Conservation (phyloP, 73 alveolate species). For the Paramecium sexaurelia region DNA sequence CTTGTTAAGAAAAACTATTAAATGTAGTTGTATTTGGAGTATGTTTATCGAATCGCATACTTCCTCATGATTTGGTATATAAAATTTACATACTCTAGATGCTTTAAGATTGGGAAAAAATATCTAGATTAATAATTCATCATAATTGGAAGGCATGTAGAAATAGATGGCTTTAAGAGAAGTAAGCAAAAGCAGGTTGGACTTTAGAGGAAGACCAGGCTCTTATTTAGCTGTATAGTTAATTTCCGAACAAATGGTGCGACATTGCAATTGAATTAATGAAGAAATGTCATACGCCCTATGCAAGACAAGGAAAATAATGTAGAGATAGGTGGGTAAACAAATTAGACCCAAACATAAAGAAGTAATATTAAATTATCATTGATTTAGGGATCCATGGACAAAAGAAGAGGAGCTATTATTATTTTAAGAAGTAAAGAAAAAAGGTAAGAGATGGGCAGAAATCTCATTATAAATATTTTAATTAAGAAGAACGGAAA, state of each 20-base stretch:
- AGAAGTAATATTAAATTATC: neutral
- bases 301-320: constrained; percentile 10
- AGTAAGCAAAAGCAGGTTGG: neutral
- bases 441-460: constrained; percentile 52
- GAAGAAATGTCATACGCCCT: constrained; percentile 21
- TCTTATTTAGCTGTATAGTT: neutral
- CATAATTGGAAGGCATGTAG: constrained; percentile 60
- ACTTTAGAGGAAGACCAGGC: constrained; percentile 32
- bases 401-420: constrained; percentile 20
- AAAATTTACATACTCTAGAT: neutral
- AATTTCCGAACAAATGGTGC: constrained; percentile 36
- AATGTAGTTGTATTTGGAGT: constrained; percentile 10
- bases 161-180: constrained; percentile 9
- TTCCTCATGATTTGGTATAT: constrained; percentile 18
- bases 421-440: constrained; percentile 8
- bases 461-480: constrained; percentile 6
- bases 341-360: constrained; percentile 46
- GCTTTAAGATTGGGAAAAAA: constrained; percentile 4
- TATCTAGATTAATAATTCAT: neutral
- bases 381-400: constrained; percentile 17
- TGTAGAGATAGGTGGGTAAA: constrained; percentile 54
- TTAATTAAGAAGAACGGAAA: constrained; percentile 45
- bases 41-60: neutral
- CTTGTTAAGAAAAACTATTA: neutral
- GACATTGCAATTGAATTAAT: constrained; percentile 33